These are phyloP conservation scores for Phytophthora uliginosa DNA, from an alignment of 352 stramenopile species.

Conservation along the genomic window DNA sequence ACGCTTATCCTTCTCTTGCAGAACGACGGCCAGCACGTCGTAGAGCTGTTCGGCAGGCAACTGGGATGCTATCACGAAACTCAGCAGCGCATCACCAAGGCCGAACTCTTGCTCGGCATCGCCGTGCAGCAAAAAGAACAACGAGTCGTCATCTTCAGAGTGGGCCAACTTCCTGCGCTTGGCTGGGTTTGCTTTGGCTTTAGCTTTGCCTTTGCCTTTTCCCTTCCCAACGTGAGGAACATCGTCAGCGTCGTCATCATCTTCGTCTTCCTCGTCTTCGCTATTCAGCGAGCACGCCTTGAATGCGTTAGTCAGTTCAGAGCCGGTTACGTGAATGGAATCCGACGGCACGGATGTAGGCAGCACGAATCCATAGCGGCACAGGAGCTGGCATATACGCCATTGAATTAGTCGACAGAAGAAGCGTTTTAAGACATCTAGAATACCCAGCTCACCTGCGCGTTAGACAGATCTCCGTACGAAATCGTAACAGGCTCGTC, in stretches of 20 bases:
- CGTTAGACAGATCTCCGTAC: conserved; percentile 79
- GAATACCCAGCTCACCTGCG: conserved; percentile 51
- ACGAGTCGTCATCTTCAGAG: conserved; percentile 23
- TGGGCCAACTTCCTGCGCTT: conserved; percentile 65
- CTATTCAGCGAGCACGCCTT: conserved; percentile 36
- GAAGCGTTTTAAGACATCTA: neutral
- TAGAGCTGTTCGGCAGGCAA: conserved; percentile 72
- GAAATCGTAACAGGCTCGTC: conserved; percentile 70
- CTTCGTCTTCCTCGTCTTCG: conserved; percentile 25
- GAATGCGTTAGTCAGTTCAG: conserved; percentile 53
- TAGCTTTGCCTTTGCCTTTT: conserved; percentile 33
- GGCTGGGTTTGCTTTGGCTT: conserved; percentile 38
- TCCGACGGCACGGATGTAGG: conserved; percentile 47
- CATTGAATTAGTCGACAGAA: neutral
- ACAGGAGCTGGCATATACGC: conserved; percentile 56
- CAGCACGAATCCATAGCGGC: conserved; percentile 79
- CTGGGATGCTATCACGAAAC: conserved; percentile 65
- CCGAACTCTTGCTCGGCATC: conserved; percentile 67
- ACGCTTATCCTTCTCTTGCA: conserved; percentile 73
- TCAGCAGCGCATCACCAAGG: conserved; percentile 68
- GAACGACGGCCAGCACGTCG: conserved; percentile 66
- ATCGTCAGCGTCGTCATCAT: conserved; percentile 18
- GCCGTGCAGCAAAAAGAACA: conserved; percentile 69
- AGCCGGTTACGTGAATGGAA: conserved; percentile 63
- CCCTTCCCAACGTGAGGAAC: conserved; percentile 17